These are phyloP conservation scores for Podaxis sp. DNA, from an alignment of 768 basidiomycete species.

Conservation along the genomic window DNA sequence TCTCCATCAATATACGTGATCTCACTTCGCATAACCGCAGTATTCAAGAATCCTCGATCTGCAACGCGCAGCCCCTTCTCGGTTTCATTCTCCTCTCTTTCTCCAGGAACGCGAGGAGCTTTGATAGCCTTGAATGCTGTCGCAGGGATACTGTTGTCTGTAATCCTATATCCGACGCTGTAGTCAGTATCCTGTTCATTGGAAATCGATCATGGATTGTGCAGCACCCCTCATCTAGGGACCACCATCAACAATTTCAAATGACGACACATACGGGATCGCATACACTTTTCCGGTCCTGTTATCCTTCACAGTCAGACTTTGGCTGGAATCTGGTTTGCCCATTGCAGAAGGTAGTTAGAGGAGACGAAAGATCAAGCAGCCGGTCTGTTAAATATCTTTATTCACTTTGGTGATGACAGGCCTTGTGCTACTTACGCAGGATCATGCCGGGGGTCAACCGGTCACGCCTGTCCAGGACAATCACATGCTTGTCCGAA, in stretches of 20 bases:
- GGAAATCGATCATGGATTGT: background rate
- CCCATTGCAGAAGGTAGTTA: constrained; percentile 25
- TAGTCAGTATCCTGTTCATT: background rate
- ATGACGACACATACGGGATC: constrained; percentile 56
- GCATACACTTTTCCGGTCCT: constrained; percentile 78
- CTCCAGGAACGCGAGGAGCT: constrained; percentile 53
- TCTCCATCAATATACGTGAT: constrained; percentile 95
- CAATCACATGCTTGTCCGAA: background rate
- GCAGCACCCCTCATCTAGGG: background rate
- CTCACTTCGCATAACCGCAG: constrained; percentile 72
- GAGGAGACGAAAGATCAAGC: constrained; percentile 7
- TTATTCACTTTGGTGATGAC: background rate
- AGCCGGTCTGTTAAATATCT: background rate
- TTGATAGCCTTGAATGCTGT: constrained; percentile 79
- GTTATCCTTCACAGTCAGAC: constrained; percentile 75
- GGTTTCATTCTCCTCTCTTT: constrained; percentile 80
- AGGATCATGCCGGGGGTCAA: background rate
- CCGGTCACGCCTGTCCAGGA: background rate
- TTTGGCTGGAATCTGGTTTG: constrained; percentile 26
- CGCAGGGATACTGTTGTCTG: constrained; percentile 76
- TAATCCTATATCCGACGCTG: constrained; percentile 48
- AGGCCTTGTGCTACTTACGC: background rate
- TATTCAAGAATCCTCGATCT: constrained; percentile 82
- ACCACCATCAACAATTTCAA: background rate
- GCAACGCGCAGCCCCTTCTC: constrained; percentile 76